phyloP scores from a whole-genome alignment of 805 yeast genomes.

The Zygoascus ofunaensis region DNA sequence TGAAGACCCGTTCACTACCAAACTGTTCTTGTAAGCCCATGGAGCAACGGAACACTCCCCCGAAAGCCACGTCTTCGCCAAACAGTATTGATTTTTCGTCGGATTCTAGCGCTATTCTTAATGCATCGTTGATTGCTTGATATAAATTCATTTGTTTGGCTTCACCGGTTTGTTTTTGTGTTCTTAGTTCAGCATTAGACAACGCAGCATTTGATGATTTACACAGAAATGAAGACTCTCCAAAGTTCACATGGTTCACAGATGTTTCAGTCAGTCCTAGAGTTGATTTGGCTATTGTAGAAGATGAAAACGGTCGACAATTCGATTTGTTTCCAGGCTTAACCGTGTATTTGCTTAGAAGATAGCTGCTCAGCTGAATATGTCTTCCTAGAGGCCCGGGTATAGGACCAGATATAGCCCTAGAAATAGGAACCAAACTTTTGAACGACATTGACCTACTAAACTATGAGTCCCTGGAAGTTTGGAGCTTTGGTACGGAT shows the following conservation, averaged over 20 bases:
- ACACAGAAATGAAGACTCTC: constrained; percentile 23
- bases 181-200: constrained; percentile 17
- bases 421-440: no score
- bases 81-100: constrained; percentile 82
- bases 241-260: constrained; percentile 18
- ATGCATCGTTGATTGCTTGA: constrained; percentile 80
- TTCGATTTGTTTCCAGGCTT: no score
- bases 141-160: constrained; percentile 26
- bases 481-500: no score
- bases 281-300: no score
- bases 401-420: no score
- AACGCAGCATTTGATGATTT: constrained; percentile 15
- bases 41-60: constrained; percentile 91
- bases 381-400: no score
- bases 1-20: constrained; percentile 78
- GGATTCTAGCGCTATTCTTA: constrained; percentile 79
- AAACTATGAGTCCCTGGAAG: no score
- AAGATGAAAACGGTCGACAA: background rate
- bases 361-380: no score
- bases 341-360: no score
- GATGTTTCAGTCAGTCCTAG: constrained; percentile 9
- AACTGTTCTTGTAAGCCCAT: constrained; percentile 83
- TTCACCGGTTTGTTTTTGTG: constrained; percentile 12
- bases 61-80: constrained; percentile 95
- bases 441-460: no score